Percentiles rank a stretch among this genome's conserved stretches.
Conservation (phyloP, 177 flowering plant species). For the Tripterygium wilfordii region DNA sequence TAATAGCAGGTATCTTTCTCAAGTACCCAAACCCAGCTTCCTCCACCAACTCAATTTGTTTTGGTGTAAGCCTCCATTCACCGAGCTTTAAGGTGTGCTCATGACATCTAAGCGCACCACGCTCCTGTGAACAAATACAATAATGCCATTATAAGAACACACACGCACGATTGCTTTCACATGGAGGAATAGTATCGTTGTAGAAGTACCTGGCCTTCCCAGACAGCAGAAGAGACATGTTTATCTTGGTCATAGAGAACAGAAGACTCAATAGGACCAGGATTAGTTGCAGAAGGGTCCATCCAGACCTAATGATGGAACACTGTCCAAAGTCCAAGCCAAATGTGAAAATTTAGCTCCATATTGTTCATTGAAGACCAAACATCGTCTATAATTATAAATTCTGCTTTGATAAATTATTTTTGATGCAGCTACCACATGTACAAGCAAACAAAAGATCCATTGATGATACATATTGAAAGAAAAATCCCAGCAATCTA, state of each 20-base stretch:
- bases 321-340: neutral
- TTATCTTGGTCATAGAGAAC: constrained; percentile 67
- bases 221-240: constrained; percentile 72
- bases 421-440: too few relatives aligned
- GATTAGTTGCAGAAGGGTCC: constrained; percentile 52
- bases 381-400: too few relatives aligned
- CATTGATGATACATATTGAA: too few relatives aligned
- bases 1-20: constrained; percentile 60
- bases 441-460: too few relatives aligned
- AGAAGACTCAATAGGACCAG: constrained; percentile 59
- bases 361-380: neutral
- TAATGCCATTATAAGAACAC: too few relatives aligned
- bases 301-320: constrained; percentile 7
- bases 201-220: constrained; percentile 74
- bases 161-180: too few relatives aligned
- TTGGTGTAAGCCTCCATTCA: constrained; percentile 50
- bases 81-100: constrained; percentile 75
- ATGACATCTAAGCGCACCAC: constrained; percentile 74
- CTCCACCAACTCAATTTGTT: constrained; percentile 51
- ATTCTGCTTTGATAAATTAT: too few relatives aligned
- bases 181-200: too few relatives aligned
- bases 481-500: too few relatives aligned
- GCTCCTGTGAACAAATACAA: constrained; percentile 44
- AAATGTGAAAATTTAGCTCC: neutral
- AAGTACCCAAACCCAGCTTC: constrained; percentile 64